phyloP scores from a whole-genome alignment of 441 rosid genomes.

The Bocquillonia castaneifolia region DNA sequence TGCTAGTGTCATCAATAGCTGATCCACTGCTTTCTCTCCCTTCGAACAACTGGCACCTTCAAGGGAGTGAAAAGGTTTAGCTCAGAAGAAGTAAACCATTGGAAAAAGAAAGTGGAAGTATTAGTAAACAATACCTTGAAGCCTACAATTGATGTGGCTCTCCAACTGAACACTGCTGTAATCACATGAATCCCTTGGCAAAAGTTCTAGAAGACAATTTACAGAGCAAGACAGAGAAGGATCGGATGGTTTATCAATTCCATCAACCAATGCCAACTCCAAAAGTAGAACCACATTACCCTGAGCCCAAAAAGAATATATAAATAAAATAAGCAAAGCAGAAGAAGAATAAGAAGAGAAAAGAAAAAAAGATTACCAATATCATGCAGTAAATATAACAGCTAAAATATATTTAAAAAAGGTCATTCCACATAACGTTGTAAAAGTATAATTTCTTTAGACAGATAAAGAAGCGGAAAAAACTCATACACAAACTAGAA shows the following conservation, averaged over 20 bases:
- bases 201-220: slow-evolving; percentile 54
- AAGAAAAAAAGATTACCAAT: not conserved
- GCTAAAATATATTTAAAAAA: not conserved
- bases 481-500: not conserved
- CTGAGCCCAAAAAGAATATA: slow-evolving; percentile 35
- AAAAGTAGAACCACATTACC: slow-evolving; percentile 50
- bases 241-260: slow-evolving; percentile 51
- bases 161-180: slow-evolving; percentile 41
- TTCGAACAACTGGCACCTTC: slow-evolving; percentile 64
- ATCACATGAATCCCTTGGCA: slow-evolving; percentile 45
- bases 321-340: no score
- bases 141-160: slow-evolving; percentile 50
- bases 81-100: slow-evolving; percentile 18
- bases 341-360: no score
- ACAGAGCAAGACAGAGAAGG: slow-evolving; percentile 43
- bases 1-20: slow-evolving; percentile 61
- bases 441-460: not conserved
- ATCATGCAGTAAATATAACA: not conserved
- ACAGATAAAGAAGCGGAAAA: not conserved
- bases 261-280: slow-evolving; percentile 77
- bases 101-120: slow-evolving; percentile 4
- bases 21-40: slow-evolving; percentile 78
- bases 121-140: slow-evolving; percentile 55
- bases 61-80: slow-evolving; percentile 8
- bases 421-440: not conserved